Conservation (phyloP, 192 early-diverging fungal species). For the Backusella luteola region DNA sequence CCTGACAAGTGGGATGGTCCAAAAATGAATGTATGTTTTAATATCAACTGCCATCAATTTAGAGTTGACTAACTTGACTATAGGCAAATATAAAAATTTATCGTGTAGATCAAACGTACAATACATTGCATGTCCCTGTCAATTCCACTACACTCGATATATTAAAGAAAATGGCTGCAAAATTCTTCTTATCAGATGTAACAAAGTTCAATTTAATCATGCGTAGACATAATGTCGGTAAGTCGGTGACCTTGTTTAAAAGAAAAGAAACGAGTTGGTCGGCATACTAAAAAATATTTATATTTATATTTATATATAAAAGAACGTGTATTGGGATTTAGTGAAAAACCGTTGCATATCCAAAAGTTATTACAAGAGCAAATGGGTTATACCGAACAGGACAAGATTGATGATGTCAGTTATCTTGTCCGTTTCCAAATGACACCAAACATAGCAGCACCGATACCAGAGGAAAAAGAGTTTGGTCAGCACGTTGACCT, state of each 20-base stretch:
- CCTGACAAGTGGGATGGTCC: conserved; percentile 18
- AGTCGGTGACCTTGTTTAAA: background rate
- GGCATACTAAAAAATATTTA: background rate
- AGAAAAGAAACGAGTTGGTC: no score
- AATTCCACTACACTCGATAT: conserved; percentile 71
- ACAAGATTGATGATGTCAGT: conserved; percentile 76
- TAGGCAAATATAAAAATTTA: conserved; percentile 73
- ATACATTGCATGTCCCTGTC: conserved; percentile 68
- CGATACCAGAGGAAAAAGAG: conserved; percentile 44
- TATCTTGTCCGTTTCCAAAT: conserved; percentile 80
- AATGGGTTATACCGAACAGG: conserved; percentile 75
- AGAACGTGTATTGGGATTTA: conserved; percentile 71
- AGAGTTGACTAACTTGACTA: conserved; percentile 1
- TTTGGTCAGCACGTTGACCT: conserved; percentile 64
- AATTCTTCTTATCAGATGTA: conserved; percentile 79
- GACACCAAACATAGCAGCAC: conserved; percentile 37
- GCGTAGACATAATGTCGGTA: conserved; percentile 23
- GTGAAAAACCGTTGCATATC: conserved; percentile 74
- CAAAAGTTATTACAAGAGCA: conserved; percentile 70
- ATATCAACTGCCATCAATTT: background rate
- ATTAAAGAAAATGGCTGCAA: conserved; percentile 71
- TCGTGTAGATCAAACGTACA: conserved; percentile 76
- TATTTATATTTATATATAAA: conserved; percentile 4
- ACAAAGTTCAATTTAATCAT: conserved; percentile 32
- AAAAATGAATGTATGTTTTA: conserved; percentile 32